Base-by-base conservation (phyloP, 202 grass and related monocot genomes). In the Zoysia matrella region DNA sequence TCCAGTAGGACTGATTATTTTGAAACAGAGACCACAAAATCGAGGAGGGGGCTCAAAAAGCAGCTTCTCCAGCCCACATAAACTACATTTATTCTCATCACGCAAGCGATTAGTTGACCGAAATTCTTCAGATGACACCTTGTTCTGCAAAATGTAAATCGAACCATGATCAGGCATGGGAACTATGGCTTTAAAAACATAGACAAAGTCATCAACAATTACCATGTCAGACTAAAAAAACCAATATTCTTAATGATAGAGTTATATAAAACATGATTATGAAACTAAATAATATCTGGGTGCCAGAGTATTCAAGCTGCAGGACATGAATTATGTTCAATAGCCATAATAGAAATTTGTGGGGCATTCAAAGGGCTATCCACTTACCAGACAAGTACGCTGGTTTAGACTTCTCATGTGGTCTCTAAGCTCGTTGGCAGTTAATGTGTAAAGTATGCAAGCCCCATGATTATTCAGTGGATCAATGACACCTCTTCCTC, bases 401-500 rank as follows among this genome's bases (percentile, higher is more conserved):
- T 93, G 82, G 56, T 86, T 89, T 60, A 98, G 80, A 85, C 88
- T 98, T 56, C 54, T 87, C 67, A 98, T 71, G 80, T 98, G 95
- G 78, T 91, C 72, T 73, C 76, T 87, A 80, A 98, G 62, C 69
- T 90, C 80, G 57, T 91, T 71, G 2, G 77, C 60, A 84, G 85
- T 93, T 71, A 95, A 93, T 62, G 90, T 71, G 88, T 98, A 92
- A 68, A 98, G 88, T 83, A 95, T 69, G 40, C 92, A 95, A 91
- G 77, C 88, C 57, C 85, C 80, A 87, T 73, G 83, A 61, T 78
- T 86, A 58, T 77, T 78, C 79, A 49, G 73, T 69, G 62, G 39
- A 78, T 68, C 22, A 47, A 30, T 77, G 65, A 18, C 11, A 57
- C 52, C 58, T 49, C 12, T 42, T 60, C 30, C 30, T 36, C 30